Base-by-base conservation (phyloP, 371 early-diverging fungal species). In the Mortierella sp. region DNA sequence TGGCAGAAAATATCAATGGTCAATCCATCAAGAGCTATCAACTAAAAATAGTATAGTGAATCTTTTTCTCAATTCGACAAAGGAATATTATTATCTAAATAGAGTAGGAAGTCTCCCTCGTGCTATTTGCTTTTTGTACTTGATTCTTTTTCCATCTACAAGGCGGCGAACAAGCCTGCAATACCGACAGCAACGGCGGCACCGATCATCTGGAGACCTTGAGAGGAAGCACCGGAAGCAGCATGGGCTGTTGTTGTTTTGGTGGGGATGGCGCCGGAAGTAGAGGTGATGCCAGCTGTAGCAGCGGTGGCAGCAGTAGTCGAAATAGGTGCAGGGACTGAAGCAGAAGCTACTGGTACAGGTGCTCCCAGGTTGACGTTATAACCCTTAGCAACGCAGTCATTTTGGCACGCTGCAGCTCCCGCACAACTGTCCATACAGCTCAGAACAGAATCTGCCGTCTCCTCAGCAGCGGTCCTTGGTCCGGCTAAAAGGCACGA, bases 391-490 rank as follows among this genome's bases (percentile, higher is more conserved):
- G 45, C n/a, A 26, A 77, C 29, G 26, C 77, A 77, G 10, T 12
- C 10, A 31, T 72, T 77, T 51, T 51, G 43, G 31, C 77, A 77
- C 2, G 15, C 47, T 3, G 23, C 54, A 0, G 3, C 31, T 26
- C 51, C 65, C 22, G 49, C n/a, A 32, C 77, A 76, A 6, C 35
- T 26, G 0, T 35, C 54, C 56, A 77, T 58, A 28, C 77, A 77
- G 0, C 28, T 28, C 49, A 77, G 49, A 2, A 55, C 69, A 9
- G 68, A 15, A 28, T 77, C 77, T 9, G 71, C 71, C 51, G 40
- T 70, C 32, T 72, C 65, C n/a, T 77, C 77, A 0, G 64, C 68
- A 23, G 64, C 22, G 9, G 68, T 61, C n/a, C 2, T 34, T 17
- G 68, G 61, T 55, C 68, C 72, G 40, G 68, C 77, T 76, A 56